Evolutionary conservation across 768 basidiomycete species (phyloP), one percentile per base, ranked within the genome.

Genomic region (Hebeloma cylindrosporum): DNA sequence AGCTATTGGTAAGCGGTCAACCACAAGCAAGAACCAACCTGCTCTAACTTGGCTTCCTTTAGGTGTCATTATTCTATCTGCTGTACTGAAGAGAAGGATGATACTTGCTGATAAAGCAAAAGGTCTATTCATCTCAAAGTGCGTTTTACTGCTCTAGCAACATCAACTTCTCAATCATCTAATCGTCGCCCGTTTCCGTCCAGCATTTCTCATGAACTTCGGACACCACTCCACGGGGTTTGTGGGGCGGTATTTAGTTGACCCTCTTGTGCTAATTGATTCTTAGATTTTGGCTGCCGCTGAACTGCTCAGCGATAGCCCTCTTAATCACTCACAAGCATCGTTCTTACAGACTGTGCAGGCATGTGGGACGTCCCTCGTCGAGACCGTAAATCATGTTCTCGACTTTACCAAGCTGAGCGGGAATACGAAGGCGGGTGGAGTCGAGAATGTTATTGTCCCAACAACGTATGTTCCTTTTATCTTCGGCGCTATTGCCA

Each of bases 351-450:
- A 93, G 59, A 96, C 94, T 0, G 89, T 96, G 1, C 88, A 93
- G 62, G 93, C 91, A 5, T 96, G 93, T 59, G 93, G 93, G 10
- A 94, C 87, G n/a, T 92, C 91, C 1, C 76, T 97, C 1, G 90
- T 94, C 30, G 94, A 97, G 69, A 95, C 93, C 0, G 93, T 97
- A 37, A 96, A 96, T 59, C 94, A 97, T 55, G 94, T 97, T 4
- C 71, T 97, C 20, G 94, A 97, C 62, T 97, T 94, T 59, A 95
- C 93, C 22, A 97, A 97, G 60, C 75, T 95, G 17, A 93, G 89
- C 49, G 93, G 92, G 16, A 89, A 86, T 56, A 74, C 82, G 34
- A 89, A 88, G 60, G 75, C 81, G 2, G 88, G 86, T 20, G 85
- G 85, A 29, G 79, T 85, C 6, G 83, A 89, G 60, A 87, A 85